Conservation (phyloP, 1,284 basidiomycete species). For the Papiliotrema terrestris region DNA sequence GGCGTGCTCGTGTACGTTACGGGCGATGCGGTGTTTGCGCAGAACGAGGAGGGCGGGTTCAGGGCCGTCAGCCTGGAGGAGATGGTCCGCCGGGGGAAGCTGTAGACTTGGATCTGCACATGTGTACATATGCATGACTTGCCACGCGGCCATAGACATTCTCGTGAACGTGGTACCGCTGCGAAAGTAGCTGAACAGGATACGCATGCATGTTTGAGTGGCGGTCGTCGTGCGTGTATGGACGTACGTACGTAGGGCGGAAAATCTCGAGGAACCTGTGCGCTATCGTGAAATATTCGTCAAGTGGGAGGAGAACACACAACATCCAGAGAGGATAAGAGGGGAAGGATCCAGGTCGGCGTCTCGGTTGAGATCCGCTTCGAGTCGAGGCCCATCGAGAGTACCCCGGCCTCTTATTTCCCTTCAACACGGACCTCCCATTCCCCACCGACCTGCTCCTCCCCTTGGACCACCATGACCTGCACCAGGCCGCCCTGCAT, state of each 20-base stretch:
- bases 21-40: constrained; percentile 45
- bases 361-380: too few relatives aligned
- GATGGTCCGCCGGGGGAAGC: constrained; percentile 40
- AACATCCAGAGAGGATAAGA: too few relatives aligned
- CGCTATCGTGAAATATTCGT: not conserved
- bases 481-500: not conserved
- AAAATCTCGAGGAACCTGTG: not conserved
- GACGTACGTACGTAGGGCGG: too few relatives aligned
- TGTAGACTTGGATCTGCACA: not conserved
- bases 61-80: constrained; percentile 45
- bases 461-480: not conserved
- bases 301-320: too few relatives aligned
- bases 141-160: too few relatives aligned
- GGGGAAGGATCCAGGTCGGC: too few relatives aligned
- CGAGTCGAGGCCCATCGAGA: too few relatives aligned
- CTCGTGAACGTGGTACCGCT: too few relatives aligned
- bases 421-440: not conserved
- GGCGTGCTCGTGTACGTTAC: constrained; percentile 68
- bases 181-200: too few relatives aligned
- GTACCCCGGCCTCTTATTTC: not conserved
- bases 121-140: not conserved
- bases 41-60: constrained; percentile 37
- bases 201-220: too few relatives aligned
- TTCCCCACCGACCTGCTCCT: not conserved
- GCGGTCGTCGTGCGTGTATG: too few relatives aligned